Evolutionary conservation across 2,329 filamentous ascomycete species (phyloP).

Genomic region (Ophioceras dolichostomum): DNA sequence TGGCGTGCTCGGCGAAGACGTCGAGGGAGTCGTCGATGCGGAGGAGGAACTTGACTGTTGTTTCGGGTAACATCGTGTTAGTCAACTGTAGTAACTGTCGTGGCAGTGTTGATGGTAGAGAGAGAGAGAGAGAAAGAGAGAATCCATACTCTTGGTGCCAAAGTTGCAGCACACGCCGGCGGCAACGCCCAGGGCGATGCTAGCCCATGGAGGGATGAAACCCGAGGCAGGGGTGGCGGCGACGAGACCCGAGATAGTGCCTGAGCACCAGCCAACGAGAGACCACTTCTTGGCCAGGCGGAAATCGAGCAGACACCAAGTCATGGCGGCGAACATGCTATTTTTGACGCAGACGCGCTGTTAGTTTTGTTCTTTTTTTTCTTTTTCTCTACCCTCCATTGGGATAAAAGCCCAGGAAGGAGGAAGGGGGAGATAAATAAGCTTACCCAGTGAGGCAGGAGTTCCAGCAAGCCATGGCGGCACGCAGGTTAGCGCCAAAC

Average conservation of each 20-base stretch:
- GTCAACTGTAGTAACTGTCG: too few relatives aligned
- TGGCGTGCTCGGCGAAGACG: slow-evolving; percentile 59
- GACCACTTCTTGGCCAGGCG: slow-evolving; percentile 90
- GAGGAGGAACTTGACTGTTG: slow-evolving; percentile 43
- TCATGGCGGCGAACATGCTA: slow-evolving; percentile 82
- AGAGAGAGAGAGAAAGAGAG: background rate
- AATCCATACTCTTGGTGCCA: slow-evolving; percentile 38
- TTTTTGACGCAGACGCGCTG: too few relatives aligned
- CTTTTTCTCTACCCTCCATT: too few relatives aligned
- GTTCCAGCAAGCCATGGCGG: slow-evolving; percentile 97
- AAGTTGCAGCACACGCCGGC: slow-evolving; percentile 58
- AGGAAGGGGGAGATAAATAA: too few relatives aligned
- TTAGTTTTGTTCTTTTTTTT: too few relatives aligned
- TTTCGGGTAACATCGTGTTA: background rate
- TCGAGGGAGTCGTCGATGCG: slow-evolving; percentile 60
- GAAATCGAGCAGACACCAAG: slow-evolving; percentile 94
- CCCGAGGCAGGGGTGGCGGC: slow-evolving; percentile 58
- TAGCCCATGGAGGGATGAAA: slow-evolving; percentile 56
- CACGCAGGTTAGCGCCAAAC: slow-evolving; percentile 87
- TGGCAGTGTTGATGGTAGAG: too few relatives aligned
- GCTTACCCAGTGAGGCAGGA: slow-evolving; percentile 77
- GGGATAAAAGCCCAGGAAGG: too few relatives aligned
- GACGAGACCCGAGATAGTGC: slow-evolving; percentile 58
- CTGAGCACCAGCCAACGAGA: slow-evolving; percentile 63
- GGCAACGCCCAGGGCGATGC: slow-evolving; percentile 52